Evolutionary conservation across 2,329 filamentous ascomycete genomes (phyloP).

Genomic region (Davidsoniella neocaledoniae): DNA sequence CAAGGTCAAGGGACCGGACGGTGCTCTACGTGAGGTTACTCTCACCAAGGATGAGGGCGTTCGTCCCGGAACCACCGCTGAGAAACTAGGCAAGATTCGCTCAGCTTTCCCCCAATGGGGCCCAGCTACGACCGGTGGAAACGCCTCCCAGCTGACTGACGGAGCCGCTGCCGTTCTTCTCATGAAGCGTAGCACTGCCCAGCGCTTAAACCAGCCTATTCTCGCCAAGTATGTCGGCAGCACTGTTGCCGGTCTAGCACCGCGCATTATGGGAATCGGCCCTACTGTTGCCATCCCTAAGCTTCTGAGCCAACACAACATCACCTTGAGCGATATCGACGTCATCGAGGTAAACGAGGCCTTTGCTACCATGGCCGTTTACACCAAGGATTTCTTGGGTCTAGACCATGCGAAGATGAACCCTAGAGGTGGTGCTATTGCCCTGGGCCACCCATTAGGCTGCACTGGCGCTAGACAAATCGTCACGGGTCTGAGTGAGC

Average conservation of each 20-base stretch:
- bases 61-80: conserved; percentile 73
- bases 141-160: conserved; percentile 89
- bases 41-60: conserved; percentile 81
- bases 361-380: conserved; percentile 94
- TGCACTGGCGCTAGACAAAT: conserved; percentile 66
- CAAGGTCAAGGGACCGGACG: conserved; percentile 68
- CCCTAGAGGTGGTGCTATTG: conserved; percentile 65
- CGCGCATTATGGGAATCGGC: conserved; percentile 92
- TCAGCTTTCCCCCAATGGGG: conserved; percentile 85
- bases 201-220: conserved; percentile 77
- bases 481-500: conserved; percentile 77
- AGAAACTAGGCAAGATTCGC: conserved; percentile 68
- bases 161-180: conserved; percentile 76
- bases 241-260: conserved; percentile 76
- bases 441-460: conserved; percentile 68
- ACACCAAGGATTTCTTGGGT: conserved; percentile 60
- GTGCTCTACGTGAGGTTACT: conserved; percentile 59
- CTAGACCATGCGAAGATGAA: conserved; percentile 66
- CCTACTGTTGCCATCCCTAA: conserved; percentile 62
- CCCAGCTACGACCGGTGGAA: conserved; percentile 73
- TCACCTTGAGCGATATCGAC: conserved; percentile 70
- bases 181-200: conserved; percentile 86
- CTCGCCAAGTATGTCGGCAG: conserved; percentile 87
- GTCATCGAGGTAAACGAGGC: conserved; percentile 93
- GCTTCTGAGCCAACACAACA: conserved; percentile 62